phyloP scores from a whole-genome alignment of 768 basidiomycete species.

The Boletus subparvulus region DNA sequence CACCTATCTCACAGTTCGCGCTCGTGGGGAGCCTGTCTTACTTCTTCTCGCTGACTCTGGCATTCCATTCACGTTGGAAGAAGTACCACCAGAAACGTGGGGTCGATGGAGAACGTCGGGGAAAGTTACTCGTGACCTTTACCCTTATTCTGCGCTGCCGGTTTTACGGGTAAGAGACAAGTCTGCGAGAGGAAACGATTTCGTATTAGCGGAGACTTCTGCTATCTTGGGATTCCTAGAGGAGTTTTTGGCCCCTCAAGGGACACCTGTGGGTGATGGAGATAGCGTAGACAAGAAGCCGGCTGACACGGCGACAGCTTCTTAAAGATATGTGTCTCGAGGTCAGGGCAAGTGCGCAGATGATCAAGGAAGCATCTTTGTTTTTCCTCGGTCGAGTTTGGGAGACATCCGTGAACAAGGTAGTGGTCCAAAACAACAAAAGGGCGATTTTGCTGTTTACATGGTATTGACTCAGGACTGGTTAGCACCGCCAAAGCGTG shows the following conservation, averaged over 20 bases:
- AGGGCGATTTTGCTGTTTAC: neutral
- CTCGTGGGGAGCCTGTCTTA: slow-evolving; percentile 27
- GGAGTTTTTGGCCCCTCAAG: slow-evolving; percentile 15
- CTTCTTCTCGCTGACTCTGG: slow-evolving; percentile 28
- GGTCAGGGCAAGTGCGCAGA: slow-evolving; percentile 12
- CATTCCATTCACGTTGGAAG: slow-evolving; percentile 20
- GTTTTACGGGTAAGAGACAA: slow-evolving; percentile 23
- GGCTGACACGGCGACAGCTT: slow-evolving; percentile 8
- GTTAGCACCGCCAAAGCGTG: slow-evolving; percentile 21
- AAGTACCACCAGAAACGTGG: slow-evolving; percentile 19
- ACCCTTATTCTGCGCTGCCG: slow-evolving; percentile 26
- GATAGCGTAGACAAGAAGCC: neutral
- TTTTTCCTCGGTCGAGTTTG: slow-evolving; percentile 18
- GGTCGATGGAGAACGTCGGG: slow-evolving; percentile 11
- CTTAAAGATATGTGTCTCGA: slow-evolving; percentile 21
- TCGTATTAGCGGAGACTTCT: slow-evolving; percentile 25
- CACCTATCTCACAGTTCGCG: slow-evolving; percentile 24
- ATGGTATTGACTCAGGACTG: slow-evolving; percentile 15
- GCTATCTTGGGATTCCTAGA: slow-evolving; percentile 27
- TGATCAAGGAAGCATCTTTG: slow-evolving; percentile 27
- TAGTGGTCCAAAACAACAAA: neutral
- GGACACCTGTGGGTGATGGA: slow-evolving; percentile 13
- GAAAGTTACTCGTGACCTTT: slow-evolving; percentile 16
- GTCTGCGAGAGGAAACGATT: slow-evolving; percentile 5
- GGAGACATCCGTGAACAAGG: slow-evolving; percentile 9